phyloP scores from a whole-genome alignment of 2,329 filamentous ascomycete species.

The Penicillium glabrum region DNA sequence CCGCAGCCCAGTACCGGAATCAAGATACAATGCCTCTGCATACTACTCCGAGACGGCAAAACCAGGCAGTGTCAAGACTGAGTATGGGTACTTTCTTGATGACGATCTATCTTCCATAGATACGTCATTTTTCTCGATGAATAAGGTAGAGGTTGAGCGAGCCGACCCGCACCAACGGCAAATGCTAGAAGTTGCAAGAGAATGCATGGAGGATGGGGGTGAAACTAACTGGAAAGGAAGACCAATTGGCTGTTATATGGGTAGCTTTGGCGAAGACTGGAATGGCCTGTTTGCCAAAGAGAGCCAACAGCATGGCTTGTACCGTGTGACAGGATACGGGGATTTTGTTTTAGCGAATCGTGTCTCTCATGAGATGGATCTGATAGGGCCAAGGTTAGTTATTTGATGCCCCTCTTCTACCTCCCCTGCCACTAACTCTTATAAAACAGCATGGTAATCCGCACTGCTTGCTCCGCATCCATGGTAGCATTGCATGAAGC shows the following conservation, averaged over 20 bases:
- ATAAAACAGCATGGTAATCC: conserved; percentile 27
- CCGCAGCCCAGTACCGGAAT: conserved; percentile 21
- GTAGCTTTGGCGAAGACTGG: conserved; percentile 30
- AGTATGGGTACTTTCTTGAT: conserved; percentile 31
- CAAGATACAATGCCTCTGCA: conserved; percentile 25
- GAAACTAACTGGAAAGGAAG: conserved; percentile 29
- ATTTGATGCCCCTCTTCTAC: conserved; percentile 9
- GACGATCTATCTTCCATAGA: conserved; percentile 18
- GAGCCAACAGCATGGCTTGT: conserved; percentile 14
- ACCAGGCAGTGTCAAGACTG: conserved; percentile 8
- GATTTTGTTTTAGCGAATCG: conserved; percentile 25
- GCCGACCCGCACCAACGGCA: conserved; percentile 36
- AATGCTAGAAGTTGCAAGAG: conserved; percentile 33
- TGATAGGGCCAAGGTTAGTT: conserved; percentile 21
- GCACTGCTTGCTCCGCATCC: conserved; percentile 45
- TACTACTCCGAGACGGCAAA: conserved; percentile 22
- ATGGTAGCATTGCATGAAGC: conserved; percentile 35
- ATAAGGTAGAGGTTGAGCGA: not conserved
- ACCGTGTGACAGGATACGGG: conserved; percentile 15
- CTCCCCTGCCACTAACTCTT: not conserved
- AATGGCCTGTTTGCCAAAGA: conserved; percentile 21
- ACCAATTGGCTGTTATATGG: conserved; percentile 31
- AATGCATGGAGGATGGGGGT: conserved; percentile 35
- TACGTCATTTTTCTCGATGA: not conserved
- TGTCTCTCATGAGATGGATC: conserved; percentile 24